Evolutionary conservation across 345 rosid genomes (phyloP), one percentile per base, ranked within the genome.

Genomic region (Mercurialis annua): DNA sequence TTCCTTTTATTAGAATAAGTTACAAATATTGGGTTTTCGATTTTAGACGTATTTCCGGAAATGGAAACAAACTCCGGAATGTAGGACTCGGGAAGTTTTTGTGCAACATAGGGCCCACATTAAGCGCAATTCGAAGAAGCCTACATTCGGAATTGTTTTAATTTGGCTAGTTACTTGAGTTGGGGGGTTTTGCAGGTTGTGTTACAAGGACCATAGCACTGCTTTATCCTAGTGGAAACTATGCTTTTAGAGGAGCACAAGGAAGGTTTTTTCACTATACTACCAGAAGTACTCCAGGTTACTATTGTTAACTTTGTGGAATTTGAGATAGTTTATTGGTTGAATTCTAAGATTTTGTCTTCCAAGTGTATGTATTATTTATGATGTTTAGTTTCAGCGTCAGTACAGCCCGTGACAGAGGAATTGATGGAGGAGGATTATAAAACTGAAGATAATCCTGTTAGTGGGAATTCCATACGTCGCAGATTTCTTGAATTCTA

Each of bases 391-490:
- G 66, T 82, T 84, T 73, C 89, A 90, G 96, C 85, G 52, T 82
- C 96, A 34, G 80, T 80, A 51, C 90, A 88, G 78, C 83, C 81
- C 0, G 73, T 83, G 70, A 77, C 87, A 17, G 90, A 83, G 69
- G 86, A 86, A 62, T 50, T 82, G 50, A 65, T 26, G 67, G 87
- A 82, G 59, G 76, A 77, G 67, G 87, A 82, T 56, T 75, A 77
- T 30, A 74, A 77, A 47, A 52, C 83, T 42, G 65, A 71, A 3
- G 82, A 87, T 76, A 68, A 75, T 67, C 69, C 69, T 38, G 71
- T 67, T 2, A 87, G 87, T 79, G 98, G 98, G 72, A 88, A 93
- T 65, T 87, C 97, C 66, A 82, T 93, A 70, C 85, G 98, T 15
- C 79, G 68, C 1, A 71, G 87, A 40, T 93, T 93, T 75, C 92